phyloP scores from a whole-genome alignment of 2,329 filamentous ascomycete genomes.

The Diaporthe vaccinii region DNA sequence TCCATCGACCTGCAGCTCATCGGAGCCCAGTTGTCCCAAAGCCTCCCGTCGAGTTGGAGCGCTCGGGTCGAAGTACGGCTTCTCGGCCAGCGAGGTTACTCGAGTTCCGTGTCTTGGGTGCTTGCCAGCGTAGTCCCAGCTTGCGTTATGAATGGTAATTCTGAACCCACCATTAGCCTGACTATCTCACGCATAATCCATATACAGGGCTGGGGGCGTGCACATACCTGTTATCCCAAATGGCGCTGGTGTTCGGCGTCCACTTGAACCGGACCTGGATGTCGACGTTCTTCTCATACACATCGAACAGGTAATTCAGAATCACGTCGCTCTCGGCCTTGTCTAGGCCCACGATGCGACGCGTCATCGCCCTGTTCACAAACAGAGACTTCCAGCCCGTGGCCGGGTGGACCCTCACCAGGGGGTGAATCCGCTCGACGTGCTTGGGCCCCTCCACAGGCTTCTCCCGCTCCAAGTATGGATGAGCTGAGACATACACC shows the following conservation, averaged over 20 bases:
- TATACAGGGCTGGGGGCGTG: not conserved
- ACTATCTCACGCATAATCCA: not conserved
- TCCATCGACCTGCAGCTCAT: slow-evolving; percentile 56
- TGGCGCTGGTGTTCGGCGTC: slow-evolving; percentile 74
- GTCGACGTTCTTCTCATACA: slow-evolving; percentile 78
- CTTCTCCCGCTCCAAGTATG: slow-evolving; percentile 75
- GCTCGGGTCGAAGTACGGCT: slow-evolving; percentile 74
- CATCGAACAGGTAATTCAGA: slow-evolving; percentile 75
- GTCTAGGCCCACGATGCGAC: slow-evolving; percentile 77
- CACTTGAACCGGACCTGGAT: slow-evolving; percentile 81
- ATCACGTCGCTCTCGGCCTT: slow-evolving; percentile 78
- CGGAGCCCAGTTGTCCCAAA: slow-evolving; percentile 72
- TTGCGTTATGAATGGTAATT: slow-evolving; percentile 81
- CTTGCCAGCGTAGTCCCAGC: slow-evolving; percentile 78
- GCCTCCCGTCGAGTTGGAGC: slow-evolving; percentile 77
- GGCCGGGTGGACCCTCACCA: slow-evolving; percentile 79
- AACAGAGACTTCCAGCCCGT: slow-evolving; percentile 82
- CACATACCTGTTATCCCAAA: slow-evolving; percentile 77
- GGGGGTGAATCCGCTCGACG: slow-evolving; percentile 76
- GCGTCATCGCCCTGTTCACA: slow-evolving; percentile 79
- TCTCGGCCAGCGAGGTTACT: slow-evolving; percentile 79
- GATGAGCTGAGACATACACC: slow-evolving; percentile 75
- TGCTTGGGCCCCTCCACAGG: slow-evolving; percentile 73
- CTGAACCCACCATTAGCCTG: slow-evolving; percentile 49
- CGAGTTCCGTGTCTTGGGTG: slow-evolving; percentile 79